Base-by-base conservation (phyloP, 352 stramenopile genomes). In the Phytophthora ohioensis region DNA sequence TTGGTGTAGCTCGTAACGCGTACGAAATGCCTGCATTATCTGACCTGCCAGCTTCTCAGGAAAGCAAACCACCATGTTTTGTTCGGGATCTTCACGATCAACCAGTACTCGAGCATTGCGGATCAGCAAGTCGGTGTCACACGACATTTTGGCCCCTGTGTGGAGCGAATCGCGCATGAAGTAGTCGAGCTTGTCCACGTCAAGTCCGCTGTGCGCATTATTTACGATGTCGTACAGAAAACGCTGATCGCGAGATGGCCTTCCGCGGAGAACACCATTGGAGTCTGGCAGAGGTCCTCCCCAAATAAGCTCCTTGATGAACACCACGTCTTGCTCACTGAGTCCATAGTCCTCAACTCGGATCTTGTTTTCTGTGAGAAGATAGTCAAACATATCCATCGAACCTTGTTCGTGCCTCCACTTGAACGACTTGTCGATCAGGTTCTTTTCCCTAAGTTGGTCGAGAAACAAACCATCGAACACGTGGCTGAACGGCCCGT, bases 181-280 rank as follows among this genome's bases (percentile, higher is more conserved):
- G 54, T 98, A 98, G 62, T 97, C 92, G 2, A 98, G 75, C 67
- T 97, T 98, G 76, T 97, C 92, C 7, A 97, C 90, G 46, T 98
- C 92, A 0, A 98, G 70, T 10, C 89, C 90, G 43, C 86, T 96
- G 13, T 87, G 76, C 3, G 88, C 74, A 63, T 98, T 98, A 59
- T 95, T 96, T 30, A 98, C 90, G 58, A 98, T 87, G 63, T 97
- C 84, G 69, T 97, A 98, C 39, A 97, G 57, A 54, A 97, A 97
- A 1, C 62, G 66, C 42, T 91, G 76, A 17, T 80, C 56, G 9
- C 71, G 69, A 49, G 66, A 69, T 4, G 80, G 75, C 0, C 87
- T 80, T 36, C 85, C 85, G n/a, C 51, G 56, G 2, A 90, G 62
- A 41, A 66, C 15, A 0, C 66, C 72, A 12, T 70, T 64, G 3